These are phyloP conservation scores for Kluyveromyces aestuarii DNA, from an alignment of 805 yeast genomes.

Conservation along the genomic window DNA sequence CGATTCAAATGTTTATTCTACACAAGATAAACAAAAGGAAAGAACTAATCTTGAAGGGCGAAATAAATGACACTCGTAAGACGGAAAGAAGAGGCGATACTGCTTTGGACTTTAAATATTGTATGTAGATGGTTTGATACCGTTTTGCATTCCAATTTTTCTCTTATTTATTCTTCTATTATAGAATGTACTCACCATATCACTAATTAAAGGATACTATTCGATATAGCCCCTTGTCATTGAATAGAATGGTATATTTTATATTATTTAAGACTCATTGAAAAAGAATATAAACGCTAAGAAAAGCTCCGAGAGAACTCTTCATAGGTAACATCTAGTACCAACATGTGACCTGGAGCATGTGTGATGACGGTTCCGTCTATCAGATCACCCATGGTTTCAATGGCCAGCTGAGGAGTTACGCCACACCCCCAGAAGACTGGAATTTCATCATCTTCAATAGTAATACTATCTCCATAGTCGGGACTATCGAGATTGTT, in stretches of 20 bases:
- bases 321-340: slow-evolving; percentile 26
- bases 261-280: neutral
- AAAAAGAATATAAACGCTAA: neutral
- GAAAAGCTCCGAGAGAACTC: neutral
- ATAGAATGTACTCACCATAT: no score
- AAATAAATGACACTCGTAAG: slow-evolving; percentile 12
- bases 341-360: slow-evolving; percentile 32
- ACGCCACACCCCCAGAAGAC: slow-evolving; percentile 40
- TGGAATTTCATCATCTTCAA: slow-evolving; percentile 31
- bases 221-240: no score
- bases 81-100: slow-evolving; percentile 19
- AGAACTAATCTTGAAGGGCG: slow-evolving; percentile 14
- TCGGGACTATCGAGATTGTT: slow-evolving; percentile 27
- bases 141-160: neutral
- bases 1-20: slow-evolving; percentile 11
- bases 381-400: slow-evolving; percentile 19
- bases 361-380: slow-evolving; percentile 29
- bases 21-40: slow-evolving; percentile 9
- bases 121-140: slow-evolving; percentile 5
- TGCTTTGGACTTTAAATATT: slow-evolving; percentile 19
- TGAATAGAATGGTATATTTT: no score
- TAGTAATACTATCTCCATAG: slow-evolving; percentile 28
- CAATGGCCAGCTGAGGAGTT: slow-evolving; percentile 32
- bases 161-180: slow-evolving; percentile 1
- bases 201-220: no score